phyloP scores from a whole-genome alignment of 305 asterid genomes.

The Euphrasia arctica region DNA sequence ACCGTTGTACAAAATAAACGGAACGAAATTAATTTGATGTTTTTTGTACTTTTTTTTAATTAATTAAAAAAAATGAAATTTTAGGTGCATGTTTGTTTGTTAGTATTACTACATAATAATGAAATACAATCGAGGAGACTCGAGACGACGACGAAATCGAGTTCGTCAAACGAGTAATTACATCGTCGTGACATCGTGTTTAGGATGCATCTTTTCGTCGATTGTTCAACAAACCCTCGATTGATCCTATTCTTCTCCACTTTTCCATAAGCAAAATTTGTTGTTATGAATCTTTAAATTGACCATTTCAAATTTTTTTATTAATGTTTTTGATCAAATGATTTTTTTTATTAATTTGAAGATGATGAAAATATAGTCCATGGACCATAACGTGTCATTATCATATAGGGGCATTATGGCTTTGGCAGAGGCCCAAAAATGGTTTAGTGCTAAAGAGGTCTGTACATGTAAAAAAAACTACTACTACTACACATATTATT shows the following conservation, averaged over 20 bases:
- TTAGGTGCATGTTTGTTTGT: slow-evolving; percentile 2
- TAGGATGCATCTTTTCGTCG: too few relatives aligned
- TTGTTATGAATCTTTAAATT: too few relatives aligned
- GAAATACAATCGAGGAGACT: slow-evolving; percentile 9
- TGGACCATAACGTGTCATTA: slow-evolving; percentile 38
- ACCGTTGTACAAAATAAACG: slow-evolving; percentile 30
- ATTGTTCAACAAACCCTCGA: neutral
- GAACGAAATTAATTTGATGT: slow-evolving; percentile 7
- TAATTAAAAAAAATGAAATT: neutral
- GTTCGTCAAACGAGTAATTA: neutral
- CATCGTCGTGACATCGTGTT: too few relatives aligned
- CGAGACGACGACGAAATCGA: too few relatives aligned
- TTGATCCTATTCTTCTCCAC: neutral
- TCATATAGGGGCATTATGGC: slow-evolving; percentile 33
- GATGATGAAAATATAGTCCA: too few relatives aligned
- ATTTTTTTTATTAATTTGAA: too few relatives aligned
- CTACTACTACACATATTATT: too few relatives aligned
- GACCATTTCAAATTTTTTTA: neutral
- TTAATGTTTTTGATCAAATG: too few relatives aligned
- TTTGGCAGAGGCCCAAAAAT: slow-evolving; percentile 31
- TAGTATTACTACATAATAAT: neutral
- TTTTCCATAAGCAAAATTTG: neutral
- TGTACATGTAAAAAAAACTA: neutral
- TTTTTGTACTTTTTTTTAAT: slow-evolving; percentile 1
- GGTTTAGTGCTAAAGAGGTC: slow-evolving; percentile 29